phyloP scores from a whole-genome alignment of 2,329 filamentous ascomycete genomes.

The Aaosphaeria pasadenensis region DNA sequence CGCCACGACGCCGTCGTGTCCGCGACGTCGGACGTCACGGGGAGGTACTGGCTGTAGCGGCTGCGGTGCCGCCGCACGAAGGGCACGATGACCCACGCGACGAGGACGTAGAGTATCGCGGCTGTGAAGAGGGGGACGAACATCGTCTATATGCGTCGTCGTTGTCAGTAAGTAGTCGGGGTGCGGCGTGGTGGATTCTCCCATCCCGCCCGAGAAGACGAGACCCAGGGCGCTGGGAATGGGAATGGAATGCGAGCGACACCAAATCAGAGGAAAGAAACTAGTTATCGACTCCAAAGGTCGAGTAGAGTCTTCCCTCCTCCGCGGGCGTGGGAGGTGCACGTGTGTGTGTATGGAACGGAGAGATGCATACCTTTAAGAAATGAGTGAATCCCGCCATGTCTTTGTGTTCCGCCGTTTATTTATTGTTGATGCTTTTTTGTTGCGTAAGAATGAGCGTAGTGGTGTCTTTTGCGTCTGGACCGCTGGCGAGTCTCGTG shows the following conservation, averaged over 20 bases:
- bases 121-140: constrained; percentile 46
- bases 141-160: constrained; percentile 34
- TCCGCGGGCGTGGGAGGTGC: background rate
- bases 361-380: constrained; percentile 25
- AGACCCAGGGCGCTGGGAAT: too few species aligned
- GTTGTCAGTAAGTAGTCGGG: constrained; percentile 13
- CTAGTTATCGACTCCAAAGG: too few species aligned
- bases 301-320: too few species aligned
- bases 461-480: too few species aligned
- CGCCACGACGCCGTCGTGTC: constrained; percentile 21
- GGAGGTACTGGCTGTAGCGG: constrained; percentile 45
- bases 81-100: constrained; percentile 42
- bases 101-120: constrained; percentile 40
- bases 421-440: too few species aligned
- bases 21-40: constrained; percentile 30
- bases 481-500: constrained; percentile 2
- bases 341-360: background rate
- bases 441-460: too few species aligned
- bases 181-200: background rate
- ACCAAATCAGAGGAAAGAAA: too few species aligned
- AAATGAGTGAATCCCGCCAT: constrained; percentile 35
- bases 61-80: constrained; percentile 43
- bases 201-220: too few species aligned
- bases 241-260: too few species aligned
- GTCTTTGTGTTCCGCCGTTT: background rate